Percentiles rank a stretch among this genome's conserved stretches.
Evolutionary conservation across 768 basidiomycete genomes (phyloP).

Genomic region (Pisolithus microcarpus): DNA sequence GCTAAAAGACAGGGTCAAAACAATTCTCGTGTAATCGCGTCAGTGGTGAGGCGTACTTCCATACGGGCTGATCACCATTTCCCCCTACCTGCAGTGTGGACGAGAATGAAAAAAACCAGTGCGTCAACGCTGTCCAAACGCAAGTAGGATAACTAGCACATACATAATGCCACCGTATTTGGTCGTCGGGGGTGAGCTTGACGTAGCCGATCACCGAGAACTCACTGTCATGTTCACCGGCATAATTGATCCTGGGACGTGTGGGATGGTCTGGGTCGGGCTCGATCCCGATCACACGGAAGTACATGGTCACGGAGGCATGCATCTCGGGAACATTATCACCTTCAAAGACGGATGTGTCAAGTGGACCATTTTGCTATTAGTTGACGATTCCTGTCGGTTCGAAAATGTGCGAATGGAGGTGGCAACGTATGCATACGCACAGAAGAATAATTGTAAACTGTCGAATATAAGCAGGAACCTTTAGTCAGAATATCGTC

Average conservation of each 20-base stretch:
- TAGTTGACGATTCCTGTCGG: constrained; percentile 2
- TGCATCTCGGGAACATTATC: constrained; percentile 46
- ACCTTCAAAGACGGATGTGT: constrained; percentile 44
- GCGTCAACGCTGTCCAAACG: neutral
- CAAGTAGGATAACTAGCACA: constrained; percentile 17
- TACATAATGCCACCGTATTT: constrained; percentile 61
- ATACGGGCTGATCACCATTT: constrained; percentile 33
- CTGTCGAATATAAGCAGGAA: constrained; percentile 23
- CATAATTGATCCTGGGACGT: constrained; percentile 47
- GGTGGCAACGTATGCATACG: neutral
- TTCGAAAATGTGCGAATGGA: neutral
- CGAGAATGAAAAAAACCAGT: constrained; percentile 1
- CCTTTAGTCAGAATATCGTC: constrained; percentile 3
- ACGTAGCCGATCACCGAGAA: constrained; percentile 49
- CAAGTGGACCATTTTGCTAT: constrained; percentile 27
- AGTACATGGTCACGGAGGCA: constrained; percentile 40
- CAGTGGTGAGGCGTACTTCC: constrained; percentile 38
- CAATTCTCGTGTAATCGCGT: neutral
- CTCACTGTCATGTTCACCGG: constrained; percentile 43
- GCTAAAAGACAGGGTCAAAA: constrained; percentile 26
- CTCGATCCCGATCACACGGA: constrained; percentile 36
- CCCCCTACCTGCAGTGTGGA: neutral
- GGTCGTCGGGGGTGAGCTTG: constrained; percentile 48
- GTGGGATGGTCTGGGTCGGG: constrained; percentile 42
- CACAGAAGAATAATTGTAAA: constrained; percentile 41